Percentiles rank a stretch among this genome's conserved stretches.
These are phyloP conservation scores for Wickerhamomyces strasburgensis DNA, from an alignment of 805 yeast species.

Conservation along the genomic window DNA sequence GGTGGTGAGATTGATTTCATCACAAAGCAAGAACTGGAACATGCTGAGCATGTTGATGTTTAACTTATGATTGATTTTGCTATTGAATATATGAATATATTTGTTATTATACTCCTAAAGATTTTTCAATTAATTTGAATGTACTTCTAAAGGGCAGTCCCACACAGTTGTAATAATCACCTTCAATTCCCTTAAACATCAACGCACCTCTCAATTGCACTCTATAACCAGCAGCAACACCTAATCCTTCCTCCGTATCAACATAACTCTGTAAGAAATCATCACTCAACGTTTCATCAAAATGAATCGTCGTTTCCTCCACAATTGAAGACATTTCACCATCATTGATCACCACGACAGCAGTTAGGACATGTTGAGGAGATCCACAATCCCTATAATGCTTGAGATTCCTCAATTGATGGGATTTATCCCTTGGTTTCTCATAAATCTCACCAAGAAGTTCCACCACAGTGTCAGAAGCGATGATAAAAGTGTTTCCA, in stretches of 20 bases:
- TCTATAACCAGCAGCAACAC: constrained; percentile 91
- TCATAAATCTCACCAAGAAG: constrained; percentile 62
- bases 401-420: constrained; percentile 47
- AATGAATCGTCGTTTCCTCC: constrained; percentile 38
- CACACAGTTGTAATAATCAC: constrained; percentile 83
- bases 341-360: constrained; percentile 40
- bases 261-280: constrained; percentile 60
- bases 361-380: constrained; percentile 50
- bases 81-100: too few species aligned
- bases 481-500: constrained; percentile 32
- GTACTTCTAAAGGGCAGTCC: constrained; percentile 76
- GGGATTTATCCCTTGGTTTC: constrained; percentile 61
- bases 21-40: constrained; percentile 7
- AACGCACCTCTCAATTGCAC: constrained; percentile 72
- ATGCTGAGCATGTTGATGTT: constrained; percentile 10
- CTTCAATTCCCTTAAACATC: constrained; percentile 57
- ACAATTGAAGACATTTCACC: constrained; percentile 25
- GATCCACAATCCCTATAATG: constrained; percentile 37
- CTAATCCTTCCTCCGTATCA: constrained; percentile 63
- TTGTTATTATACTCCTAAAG: neutral
- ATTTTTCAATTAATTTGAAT: constrained; percentile 36
- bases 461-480: constrained; percentile 81
- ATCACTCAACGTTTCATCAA: constrained; percentile 44
- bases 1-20: constrained; percentile 1
- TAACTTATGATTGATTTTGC: too few species aligned